Percentiles rank a stretch among this genome's conserved stretches.
Conservation (phyloP, 2,329 filamentous ascomycete species). For the Phaeosphaeriaceae sp. region DNA sequence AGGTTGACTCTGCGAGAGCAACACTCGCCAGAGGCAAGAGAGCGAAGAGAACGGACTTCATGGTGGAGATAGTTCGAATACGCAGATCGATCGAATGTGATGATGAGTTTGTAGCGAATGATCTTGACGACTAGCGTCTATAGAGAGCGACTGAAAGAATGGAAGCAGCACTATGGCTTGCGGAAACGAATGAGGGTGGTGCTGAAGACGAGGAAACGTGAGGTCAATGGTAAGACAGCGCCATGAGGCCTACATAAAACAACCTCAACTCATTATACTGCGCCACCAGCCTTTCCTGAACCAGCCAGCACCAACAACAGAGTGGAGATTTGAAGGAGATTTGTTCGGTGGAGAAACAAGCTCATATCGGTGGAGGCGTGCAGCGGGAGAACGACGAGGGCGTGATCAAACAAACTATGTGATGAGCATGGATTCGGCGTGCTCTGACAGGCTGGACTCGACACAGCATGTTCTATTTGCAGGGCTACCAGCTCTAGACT, state of each 20-base stretch:
- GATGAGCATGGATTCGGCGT: neutral
- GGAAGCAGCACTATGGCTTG: conserved; percentile 40
- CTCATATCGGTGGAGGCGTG: conserved; percentile 15
- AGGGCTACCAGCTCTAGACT: conserved; percentile 17
- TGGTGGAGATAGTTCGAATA: conserved; percentile 9
- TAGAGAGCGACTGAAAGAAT: conserved; percentile 20
- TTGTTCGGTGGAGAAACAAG: conserved; percentile 26
- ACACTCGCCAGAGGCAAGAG: conserved; percentile 35
- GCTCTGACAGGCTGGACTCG: neutral
- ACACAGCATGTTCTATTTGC: neutral
- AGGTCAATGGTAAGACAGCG: conserved; percentile 10
- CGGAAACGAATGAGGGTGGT: conserved; percentile 24
- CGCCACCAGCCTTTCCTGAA: conserved; percentile 17
- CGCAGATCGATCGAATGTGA: neutral
- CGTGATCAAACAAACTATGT: neutral
- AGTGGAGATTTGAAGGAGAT: conserved; percentile 37
- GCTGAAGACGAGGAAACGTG: conserved; percentile 12
- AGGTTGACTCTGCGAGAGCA: conserved; percentile 27
- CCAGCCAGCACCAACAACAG: conserved; percentile 13
- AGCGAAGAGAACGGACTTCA: conserved; percentile 37
- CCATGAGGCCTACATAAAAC: conserved; percentile 24
- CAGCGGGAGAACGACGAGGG: conserved; percentile 14
- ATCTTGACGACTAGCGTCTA: neutral
- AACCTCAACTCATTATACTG: conserved; percentile 22
- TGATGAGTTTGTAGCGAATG: neutral